Evolutionary conservation across 2,329 filamentous ascomycete genomes (phyloP), one percentile per base, ranked within the genome.

Genomic region (Thyridium curvatum): DNA sequence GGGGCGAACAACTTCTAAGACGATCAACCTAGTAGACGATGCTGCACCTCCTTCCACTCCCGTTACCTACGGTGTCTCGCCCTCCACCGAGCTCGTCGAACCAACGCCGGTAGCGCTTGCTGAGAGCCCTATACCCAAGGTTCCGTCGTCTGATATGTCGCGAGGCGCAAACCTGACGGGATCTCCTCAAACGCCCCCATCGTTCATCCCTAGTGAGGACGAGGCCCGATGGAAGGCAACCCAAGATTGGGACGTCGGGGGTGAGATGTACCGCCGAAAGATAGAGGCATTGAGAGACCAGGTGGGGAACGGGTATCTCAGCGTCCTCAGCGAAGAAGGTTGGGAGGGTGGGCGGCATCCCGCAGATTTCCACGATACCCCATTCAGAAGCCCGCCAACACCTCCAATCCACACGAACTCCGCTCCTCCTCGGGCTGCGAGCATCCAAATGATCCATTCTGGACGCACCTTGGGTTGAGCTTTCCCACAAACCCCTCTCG

Each of bases 231-330:
- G 67, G 65, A 59, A 57, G 18, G 64, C 68, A 12, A 47, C 64
- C 4, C 65, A 70, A 34, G 73, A 84, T 42, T 86, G 82, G 75
- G 79, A 80, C 43, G 65, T 77, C 32, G 77, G 78, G 42, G 84
- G 84, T 39, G 86, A 93, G 52, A 68, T 86, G 8, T 97, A 95
- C 61, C 80, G 85, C 41, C 86, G 86, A 58, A 93, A 93, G 60
- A 84, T 97, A 39, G 89, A 95, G 60, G 81, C 85, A 3, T 66
- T 96, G 39, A 83, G 89, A 44, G 84, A 84, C 53, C 87, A 91
- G 53, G 82, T 95, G 47, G 90, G 90, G 26, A 87, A 82, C 51
- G 85, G 82, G 30, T 98, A 94, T 74, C 74, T 98, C 30, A 90
- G 82, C 46, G 87, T 86, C 12, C 69, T 97, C 37, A 84, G 85